Base-by-base conservation (phyloP, 2,329 filamentous ascomycete genomes). In the Diaporthe aspalathi region DNA sequence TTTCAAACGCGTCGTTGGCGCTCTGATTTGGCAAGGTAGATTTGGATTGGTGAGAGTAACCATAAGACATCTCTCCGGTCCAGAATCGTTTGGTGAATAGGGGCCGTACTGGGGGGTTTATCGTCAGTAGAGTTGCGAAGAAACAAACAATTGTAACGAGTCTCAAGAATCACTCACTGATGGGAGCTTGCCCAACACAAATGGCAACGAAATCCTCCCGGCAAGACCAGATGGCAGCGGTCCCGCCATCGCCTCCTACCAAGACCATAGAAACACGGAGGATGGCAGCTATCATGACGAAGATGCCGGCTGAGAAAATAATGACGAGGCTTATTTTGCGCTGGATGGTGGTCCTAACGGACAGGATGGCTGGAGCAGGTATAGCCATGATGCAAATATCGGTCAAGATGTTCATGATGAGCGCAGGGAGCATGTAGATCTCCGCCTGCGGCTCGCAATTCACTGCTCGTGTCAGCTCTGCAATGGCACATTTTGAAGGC, bases 121-220 rank as follows among this genome's bases (percentile, higher is more conserved):
- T 32, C 17, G 57, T 67, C 50, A 67, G 65, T 53, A 22, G 5
- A 29, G 24, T 16, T 16, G 1, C 8, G 11, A 24, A 5, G 8
- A 24, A n/a, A 22, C 3, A 4, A n/a, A 11, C n/a, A 4, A n/a
- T 2, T 16, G 4, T 17, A 9, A 1, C 5, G 17, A 12, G 24
- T 29, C 7, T 40, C 9, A 29, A 24, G 22, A 2, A 35, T 1
- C 1, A 67, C 63, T 27, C 45, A 71, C 70, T 12, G 27, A 83
- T 80, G 2, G 81, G 80, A 0, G 80, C 78, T 54, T 83, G 79
- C 5, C 79, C 80, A 2, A 82, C 79, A 2, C 81, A 76, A 49
- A 83, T 78, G 4, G 79, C 80, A 9, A 82, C 78, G n/a, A 80
- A 77, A 67, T 81, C 80, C 71, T 83, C 81, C 16, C 80, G 79